Evolutionary conservation across 345 rosid genomes (phyloP).

Genomic region (Clarkia xantiana): DNA sequence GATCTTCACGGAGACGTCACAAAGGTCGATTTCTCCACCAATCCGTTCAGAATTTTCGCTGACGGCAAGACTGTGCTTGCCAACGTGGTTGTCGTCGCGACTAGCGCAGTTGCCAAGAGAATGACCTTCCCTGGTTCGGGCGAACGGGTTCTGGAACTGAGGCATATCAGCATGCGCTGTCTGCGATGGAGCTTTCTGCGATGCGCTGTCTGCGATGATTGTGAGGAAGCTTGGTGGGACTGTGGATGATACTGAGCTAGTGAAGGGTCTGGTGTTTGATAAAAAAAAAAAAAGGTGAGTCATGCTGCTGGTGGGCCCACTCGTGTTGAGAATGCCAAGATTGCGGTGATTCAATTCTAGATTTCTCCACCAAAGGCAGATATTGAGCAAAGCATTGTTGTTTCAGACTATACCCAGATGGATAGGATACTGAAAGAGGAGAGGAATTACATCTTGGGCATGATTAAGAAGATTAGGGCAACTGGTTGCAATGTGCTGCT

Average conservation of each 20-base stretch:
- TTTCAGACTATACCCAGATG: constrained; percentile 94
- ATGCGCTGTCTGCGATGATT: too few species aligned
- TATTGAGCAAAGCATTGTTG: constrained; percentile 92
- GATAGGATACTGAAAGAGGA: constrained; percentile 98
- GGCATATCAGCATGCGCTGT: constrained; percentile 97
- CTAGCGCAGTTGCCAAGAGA: constrained; percentile 76
- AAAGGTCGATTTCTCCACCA: constrained; percentile 49
- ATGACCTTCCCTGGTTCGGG: constrained; percentile 58
- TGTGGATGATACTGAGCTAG: constrained; percentile 85
- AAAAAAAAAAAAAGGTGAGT: constrained; percentile 90
- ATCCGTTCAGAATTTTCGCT: constrained; percentile 53
- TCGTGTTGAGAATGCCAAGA: constrained; percentile 75
- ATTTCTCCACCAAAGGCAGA: constrained; percentile 94
- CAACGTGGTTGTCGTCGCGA: constrained; percentile 65
- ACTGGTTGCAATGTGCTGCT: constrained; percentile 80
- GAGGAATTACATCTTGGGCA: constrained; percentile 86
- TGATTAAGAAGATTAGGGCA: constrained; percentile 92
- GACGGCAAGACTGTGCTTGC: constrained; percentile 49
- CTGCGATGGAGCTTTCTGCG: constrained; percentile 99
- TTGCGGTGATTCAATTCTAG: constrained; percentile 95
- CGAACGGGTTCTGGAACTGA: constrained; percentile 58
- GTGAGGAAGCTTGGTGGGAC: constrained; percentile 99
- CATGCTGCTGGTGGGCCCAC: constrained; percentile 86
- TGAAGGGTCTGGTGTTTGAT: constrained; percentile 81
- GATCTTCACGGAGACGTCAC: constrained; percentile 64